Base-by-base conservation (phyloP, 2,329 filamentous ascomycete species). In the Nemania abortiva region DNA sequence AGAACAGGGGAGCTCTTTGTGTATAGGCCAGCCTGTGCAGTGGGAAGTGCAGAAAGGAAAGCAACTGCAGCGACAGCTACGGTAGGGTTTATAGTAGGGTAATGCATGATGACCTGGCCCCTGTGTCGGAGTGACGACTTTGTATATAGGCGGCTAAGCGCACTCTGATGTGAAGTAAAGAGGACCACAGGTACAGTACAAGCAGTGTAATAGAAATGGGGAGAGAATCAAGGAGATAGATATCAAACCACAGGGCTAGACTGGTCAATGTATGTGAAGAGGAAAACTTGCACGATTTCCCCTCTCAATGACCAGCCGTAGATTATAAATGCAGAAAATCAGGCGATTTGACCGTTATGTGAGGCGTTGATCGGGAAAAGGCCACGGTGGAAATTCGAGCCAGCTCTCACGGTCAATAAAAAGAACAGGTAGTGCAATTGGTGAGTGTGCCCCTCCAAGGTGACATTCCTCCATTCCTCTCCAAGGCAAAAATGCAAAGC, bases 1-100 rank as follows among this genome's bases (percentile, higher is more conserved):
- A 98, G 80, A 52, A 99, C 96, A 13, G 93, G 90, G 1, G 95
- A 98, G 79, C 87, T 92, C 84, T 95, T 97, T 69, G 89, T 84
- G 83, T 99, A 99, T 69, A 99, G 81, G 73, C 89, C 62, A 73
- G 92, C 91, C 63, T 90, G 89, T 65, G 87, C 87, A 59, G 86
- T 86, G 34, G 91, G 89, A 60, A 92, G 78, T 65, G 89, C 86
- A 70, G 92, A 87, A 72, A 96, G 84, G 57, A 93, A 82, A 68
- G 89, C 89, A 67, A 88, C 84, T 70, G 87, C 86, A 73, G 86
- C 83, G 76, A 87, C 84, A 77, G 87, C 82, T 77, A 89, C 78
- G 58, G 85, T 80, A 71, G 83, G 81, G 77, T 84, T 84, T 49
- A 77, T 78, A 75, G 84, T 84, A 58, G 78, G 75, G 66, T 70